phyloP scores from a whole-genome alignment of 169 alveolate genomes.

The Eimeria zaria region DNA sequence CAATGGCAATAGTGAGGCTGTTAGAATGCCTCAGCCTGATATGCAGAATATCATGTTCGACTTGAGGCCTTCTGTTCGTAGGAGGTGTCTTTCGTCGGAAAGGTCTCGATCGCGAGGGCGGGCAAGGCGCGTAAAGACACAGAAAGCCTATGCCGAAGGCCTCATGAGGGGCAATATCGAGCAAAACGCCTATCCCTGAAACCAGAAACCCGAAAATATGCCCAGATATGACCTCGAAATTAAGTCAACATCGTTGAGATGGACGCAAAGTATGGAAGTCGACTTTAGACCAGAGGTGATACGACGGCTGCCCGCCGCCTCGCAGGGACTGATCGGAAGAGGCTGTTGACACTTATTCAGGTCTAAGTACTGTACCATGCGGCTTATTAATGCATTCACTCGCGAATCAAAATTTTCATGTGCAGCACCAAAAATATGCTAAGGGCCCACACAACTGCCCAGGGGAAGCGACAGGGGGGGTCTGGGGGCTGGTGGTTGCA shows the following conservation, averaged over 20 bases:
- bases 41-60: neutral
- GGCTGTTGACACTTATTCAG: constrained; percentile 23
- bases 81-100: no score
- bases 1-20: neutral
- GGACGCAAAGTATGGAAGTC: neutral
- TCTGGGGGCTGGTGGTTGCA: constrained; percentile 70
- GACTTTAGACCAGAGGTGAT: neutral
- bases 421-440: constrained; percentile 40
- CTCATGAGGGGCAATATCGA: neutral
- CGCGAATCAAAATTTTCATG: constrained; percentile 49
- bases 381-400: constrained; percentile 6
- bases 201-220: neutral
- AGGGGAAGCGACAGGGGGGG: constrained; percentile 32
- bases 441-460: constrained; percentile 72
- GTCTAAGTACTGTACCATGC: constrained; percentile 33
- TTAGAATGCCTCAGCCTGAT: constrained; percentile 9
- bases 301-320: constrained; percentile 22
- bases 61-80: neutral
- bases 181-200: neutral
- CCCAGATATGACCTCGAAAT: neutral
- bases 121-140: constrained; percentile 4
- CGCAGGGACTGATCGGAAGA: constrained; percentile 22
- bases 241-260: neutral
- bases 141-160: neutral
- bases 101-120: neutral